These are phyloP conservation scores for Saccharomyces hybrid DNA, from an alignment of 1,139 yeast species.

Conservation along the genomic window DNA sequence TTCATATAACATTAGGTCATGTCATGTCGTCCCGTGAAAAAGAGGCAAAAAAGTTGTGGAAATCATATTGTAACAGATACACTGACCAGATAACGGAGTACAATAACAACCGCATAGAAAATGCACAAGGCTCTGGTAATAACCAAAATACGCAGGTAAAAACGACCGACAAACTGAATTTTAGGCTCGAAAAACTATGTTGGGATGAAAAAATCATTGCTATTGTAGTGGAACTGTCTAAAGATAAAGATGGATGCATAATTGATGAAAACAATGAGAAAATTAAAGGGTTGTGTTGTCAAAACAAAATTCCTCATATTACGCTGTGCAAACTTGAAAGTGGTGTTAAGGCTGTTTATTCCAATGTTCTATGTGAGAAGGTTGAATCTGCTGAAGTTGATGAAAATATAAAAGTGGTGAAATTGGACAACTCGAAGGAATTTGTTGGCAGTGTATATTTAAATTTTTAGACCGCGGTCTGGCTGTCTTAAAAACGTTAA, in stretches of 20 bases:
- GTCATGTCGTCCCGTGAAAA: constrained; percentile 11
- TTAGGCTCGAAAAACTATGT: constrained; percentile 41
- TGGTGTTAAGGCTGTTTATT: constrained; percentile 44
- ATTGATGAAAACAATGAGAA: constrained; percentile 22
- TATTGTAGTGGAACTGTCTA: constrained; percentile 41
- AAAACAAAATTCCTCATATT: constrained; percentile 56
- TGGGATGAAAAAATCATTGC: constrained; percentile 53
- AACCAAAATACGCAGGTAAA: constrained; percentile 1
- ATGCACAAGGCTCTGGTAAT: neutral
- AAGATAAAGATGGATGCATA: constrained; percentile 16
- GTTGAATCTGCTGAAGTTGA: constrained; percentile 3
- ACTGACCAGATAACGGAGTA: constrained; percentile 6
- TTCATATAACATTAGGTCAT: constrained; percentile 80
- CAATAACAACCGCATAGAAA: constrained; percentile 1
- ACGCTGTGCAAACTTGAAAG: constrained; percentile 60
- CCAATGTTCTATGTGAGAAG: constrained; percentile 37
- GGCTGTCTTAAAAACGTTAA: too few species aligned
- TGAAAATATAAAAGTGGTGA: constrained; percentile 15
- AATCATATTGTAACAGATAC: constrained; percentile 22
- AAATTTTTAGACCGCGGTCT: constrained; percentile 10
- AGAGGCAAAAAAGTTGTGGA: constrained; percentile 30
- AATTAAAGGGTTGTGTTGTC: constrained; percentile 28
- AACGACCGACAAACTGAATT: constrained; percentile 30
- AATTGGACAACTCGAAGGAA: constrained; percentile 15
- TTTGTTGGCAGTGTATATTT: constrained; percentile 19